Evolutionary conservation across 2,329 filamentous ascomycete species (phyloP).

Genomic region (Beauveria pseudobassiana): DNA sequence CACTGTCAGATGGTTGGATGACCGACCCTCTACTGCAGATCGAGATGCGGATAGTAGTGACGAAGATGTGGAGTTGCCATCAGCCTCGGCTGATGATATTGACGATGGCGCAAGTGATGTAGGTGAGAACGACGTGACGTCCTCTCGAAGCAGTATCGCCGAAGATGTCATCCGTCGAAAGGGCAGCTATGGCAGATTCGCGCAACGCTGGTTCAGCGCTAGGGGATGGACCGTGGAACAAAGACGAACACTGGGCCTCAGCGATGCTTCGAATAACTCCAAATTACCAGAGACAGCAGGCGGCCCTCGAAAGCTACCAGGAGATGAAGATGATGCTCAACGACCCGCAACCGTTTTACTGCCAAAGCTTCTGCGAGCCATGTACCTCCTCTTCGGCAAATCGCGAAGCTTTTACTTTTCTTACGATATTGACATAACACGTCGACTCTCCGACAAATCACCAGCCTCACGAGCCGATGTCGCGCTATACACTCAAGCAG

Average conservation of each 20-base stretch:
- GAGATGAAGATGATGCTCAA: slow-evolving; percentile 31
- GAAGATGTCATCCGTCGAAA: slow-evolving; percentile 81
- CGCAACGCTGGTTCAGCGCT: slow-evolving; percentile 83
- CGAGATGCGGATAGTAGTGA: slow-evolving; percentile 40
- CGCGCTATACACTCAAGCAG: slow-evolving; percentile 65
- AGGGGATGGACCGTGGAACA: slow-evolving; percentile 72
- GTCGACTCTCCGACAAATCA: slow-evolving; percentile 40
- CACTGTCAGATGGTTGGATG: slow-evolving; percentile 40
- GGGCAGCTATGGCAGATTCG: slow-evolving; percentile 82
- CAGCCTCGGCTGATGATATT: slow-evolving; percentile 33
- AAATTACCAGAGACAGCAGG: slow-evolving; percentile 14
- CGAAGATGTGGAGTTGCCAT: slow-evolving; percentile 33
- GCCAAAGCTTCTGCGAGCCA: slow-evolving; percentile 77
- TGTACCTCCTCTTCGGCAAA: slow-evolving; percentile 74
- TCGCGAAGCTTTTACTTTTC: slow-evolving; percentile 89
- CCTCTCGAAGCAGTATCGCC: slow-evolving; percentile 57
- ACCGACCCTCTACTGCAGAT: slow-evolving; percentile 29
- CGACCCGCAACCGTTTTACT: slow-evolving; percentile 45
- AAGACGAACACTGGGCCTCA: slow-evolving; percentile 62
- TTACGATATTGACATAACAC: slow-evolving; percentile 88
- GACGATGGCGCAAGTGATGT: slow-evolving; percentile 32
- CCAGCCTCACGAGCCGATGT: slow-evolving; percentile 17
- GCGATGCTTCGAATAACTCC: slow-evolving; percentile 27
- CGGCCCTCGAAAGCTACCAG: slow-evolving; percentile 23
- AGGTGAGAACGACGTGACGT: slow-evolving; percentile 24